A percentile compares a stretch with the other conserved stretches of the same genome.
phyloP scores from a whole-genome alignment of 495 filamentous ascomycete genomes.

The Parachaetomium inaequale region DNA sequence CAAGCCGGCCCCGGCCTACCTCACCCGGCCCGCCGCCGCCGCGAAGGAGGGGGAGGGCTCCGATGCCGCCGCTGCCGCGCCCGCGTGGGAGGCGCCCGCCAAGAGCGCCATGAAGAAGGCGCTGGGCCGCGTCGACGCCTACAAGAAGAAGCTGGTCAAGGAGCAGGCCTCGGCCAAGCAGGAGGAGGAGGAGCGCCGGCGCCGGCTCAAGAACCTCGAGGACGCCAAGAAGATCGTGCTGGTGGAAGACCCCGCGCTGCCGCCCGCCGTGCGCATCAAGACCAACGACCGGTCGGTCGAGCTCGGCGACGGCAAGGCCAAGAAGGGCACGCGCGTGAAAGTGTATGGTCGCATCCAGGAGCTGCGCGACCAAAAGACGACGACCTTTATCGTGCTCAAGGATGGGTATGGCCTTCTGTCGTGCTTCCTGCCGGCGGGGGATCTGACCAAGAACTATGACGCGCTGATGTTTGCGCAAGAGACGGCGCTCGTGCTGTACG shows the following conservation, averaged over 20 bases:
- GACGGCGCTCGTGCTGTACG: slow-evolving; percentile 81
- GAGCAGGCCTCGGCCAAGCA: slow-evolving; percentile 62
- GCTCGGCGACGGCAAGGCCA: slow-evolving; percentile 55
- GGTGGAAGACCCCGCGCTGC: slow-evolving; percentile 74
- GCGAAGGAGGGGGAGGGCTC: slow-evolving; percentile 51
- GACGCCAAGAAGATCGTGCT: slow-evolving; percentile 86
- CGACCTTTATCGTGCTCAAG: slow-evolving; percentile 79
- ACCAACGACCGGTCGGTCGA: slow-evolving; percentile 66
- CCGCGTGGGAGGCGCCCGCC: slow-evolving; percentile 69
- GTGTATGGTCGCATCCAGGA: slow-evolving; percentile 86
- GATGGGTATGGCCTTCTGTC: slow-evolving; percentile 91
- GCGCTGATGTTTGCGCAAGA: slow-evolving; percentile 83
- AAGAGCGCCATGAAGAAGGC: slow-evolving; percentile 84
- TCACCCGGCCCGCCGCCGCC: slow-evolving; percentile 62
- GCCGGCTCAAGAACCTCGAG: slow-evolving; percentile 61
- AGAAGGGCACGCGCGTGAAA: slow-evolving; percentile 71
- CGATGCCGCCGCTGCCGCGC: slow-evolving; percentile 37
- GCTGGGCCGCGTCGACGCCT: slow-evolving; percentile 62
- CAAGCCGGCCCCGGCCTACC: slow-evolving; percentile 56
- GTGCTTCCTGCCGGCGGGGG: slow-evolving; percentile 72
- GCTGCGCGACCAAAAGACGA: slow-evolving; percentile 77
- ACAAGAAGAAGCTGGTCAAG: slow-evolving; percentile 76
- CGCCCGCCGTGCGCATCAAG: slow-evolving; percentile 70
- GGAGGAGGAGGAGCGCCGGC: slow-evolving; percentile 69
- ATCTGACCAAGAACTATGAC: slow-evolving; percentile 88